Conservation (phyloP, 176 grass and related monocot genomes). For the Rhipidocladum racemiflorum region DNA sequence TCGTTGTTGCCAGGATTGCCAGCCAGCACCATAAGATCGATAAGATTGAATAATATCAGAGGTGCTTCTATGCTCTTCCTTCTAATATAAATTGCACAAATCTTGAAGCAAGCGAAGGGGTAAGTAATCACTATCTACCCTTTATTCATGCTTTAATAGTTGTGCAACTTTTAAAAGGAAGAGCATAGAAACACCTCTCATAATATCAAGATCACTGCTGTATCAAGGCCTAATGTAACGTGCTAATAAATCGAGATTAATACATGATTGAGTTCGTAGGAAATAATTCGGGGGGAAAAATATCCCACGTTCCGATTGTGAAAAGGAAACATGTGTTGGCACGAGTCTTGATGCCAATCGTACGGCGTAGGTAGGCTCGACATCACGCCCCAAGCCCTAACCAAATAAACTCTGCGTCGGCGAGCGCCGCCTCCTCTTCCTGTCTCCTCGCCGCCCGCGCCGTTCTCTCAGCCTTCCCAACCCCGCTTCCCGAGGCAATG, state of each 20-base stretch:
- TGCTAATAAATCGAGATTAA: not conserved
- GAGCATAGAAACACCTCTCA: too few species aligned
- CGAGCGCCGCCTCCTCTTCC: constrained; percentile 6
- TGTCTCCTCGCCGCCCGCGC: not conserved
- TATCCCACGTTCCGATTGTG: not conserved
- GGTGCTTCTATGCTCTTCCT: too few species aligned
- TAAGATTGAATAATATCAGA: too few species aligned
- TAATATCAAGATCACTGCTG: not conserved
- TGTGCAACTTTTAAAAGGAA: too few species aligned
- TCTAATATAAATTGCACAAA: too few species aligned
- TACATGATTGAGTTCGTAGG: not conserved
- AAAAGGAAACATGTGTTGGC: not conserved
- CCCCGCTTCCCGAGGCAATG: not conserved
- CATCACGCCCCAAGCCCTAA: constrained; percentile 8
- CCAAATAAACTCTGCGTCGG: constrained; percentile 21
- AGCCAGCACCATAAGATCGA: not conserved
- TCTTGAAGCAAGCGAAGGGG: too few species aligned
- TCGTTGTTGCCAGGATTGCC: constrained; percentile 4
- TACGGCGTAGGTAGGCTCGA: not conserved
- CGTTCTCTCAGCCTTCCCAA: not conserved
- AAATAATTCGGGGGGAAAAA: too few species aligned
- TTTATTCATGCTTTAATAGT: too few species aligned
- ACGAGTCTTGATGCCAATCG: constrained; percentile 15
- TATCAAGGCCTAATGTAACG: not conserved
- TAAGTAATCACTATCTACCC: too few species aligned